Percentiles rank a stretch among this genome's conserved stretches.
Evolutionary conservation across 805 yeast species (phyloP).

Genomic region (Komagataella pastoris): DNA sequence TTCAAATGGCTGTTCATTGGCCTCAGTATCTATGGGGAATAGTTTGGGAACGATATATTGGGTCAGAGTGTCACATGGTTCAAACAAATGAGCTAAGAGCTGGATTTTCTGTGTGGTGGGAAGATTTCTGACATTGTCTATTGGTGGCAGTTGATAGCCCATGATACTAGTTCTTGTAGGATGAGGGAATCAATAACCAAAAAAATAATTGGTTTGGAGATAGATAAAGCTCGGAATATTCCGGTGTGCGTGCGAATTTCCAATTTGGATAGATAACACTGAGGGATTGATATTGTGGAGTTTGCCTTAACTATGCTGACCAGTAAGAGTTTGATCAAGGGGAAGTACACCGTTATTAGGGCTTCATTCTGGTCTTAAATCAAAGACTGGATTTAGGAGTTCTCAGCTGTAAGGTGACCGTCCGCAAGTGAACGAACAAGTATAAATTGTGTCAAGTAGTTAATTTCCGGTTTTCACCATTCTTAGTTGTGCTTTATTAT

Average conservation of each 20-base stretch:
- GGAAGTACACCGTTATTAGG: no score
- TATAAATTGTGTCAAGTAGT: no score
- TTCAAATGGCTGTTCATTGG: slow-evolving; percentile 3
- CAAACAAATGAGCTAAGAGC: slow-evolving; percentile 46
- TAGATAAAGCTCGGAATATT: not conserved
- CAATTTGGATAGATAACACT: not conserved
- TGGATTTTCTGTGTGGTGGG: slow-evolving; percentile 17
- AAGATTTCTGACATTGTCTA: slow-evolving; percentile 10
- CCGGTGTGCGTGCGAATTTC: not conserved
- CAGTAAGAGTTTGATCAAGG: no score
- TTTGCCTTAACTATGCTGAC: no score
- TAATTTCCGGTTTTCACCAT: no score
- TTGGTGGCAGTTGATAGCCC: slow-evolving; percentile 18
- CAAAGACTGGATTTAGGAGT: no score
- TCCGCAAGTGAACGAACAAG: no score
- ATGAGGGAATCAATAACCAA: not conserved
- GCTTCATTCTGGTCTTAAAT: no score
- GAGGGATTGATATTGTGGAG: no score
- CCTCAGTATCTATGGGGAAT: slow-evolving; percentile 4
- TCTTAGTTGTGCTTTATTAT: no score
- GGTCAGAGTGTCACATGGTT: slow-evolving; percentile 41
- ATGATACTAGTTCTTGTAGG: not conserved
- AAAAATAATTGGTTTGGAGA: no score
- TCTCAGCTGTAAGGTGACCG: no score
- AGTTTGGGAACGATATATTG: slow-evolving; percentile 17